These are phyloP conservation scores for Paxillus ammoniavirescens DNA, from an alignment of 768 basidiomycete genomes.

Conservation along the genomic window DNA sequence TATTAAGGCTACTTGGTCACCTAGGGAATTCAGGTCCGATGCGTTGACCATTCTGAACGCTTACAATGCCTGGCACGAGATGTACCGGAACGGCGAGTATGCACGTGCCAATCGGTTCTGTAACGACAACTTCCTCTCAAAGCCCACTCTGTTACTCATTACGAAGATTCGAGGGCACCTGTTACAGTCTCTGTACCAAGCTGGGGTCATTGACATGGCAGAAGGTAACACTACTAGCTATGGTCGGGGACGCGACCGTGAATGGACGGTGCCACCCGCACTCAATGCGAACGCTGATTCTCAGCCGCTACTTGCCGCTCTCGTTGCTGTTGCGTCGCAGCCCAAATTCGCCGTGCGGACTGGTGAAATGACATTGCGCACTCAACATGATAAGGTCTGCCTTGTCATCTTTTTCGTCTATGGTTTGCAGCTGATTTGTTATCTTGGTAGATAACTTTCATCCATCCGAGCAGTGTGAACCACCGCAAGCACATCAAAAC, in stretches of 20 bases:
- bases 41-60: slow-evolving; percentile 75
- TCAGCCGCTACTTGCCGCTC: slow-evolving; percentile 72
- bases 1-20: slow-evolving; percentile 77
- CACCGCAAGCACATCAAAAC: slow-evolving; percentile 49
- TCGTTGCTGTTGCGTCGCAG: slow-evolving; percentile 83
- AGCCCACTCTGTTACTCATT: slow-evolving; percentile 79
- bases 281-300: slow-evolving; percentile 75
- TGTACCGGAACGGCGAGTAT: slow-evolving; percentile 68
- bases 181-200: slow-evolving; percentile 70
- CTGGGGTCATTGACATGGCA: slow-evolving; percentile 81
- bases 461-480: slow-evolving; percentile 89
- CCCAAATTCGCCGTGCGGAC: slow-evolving; percentile 88
- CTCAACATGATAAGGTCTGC: slow-evolving; percentile 79
- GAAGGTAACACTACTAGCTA: slow-evolving; percentile 53
- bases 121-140: slow-evolving; percentile 82
- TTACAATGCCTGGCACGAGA: slow-evolving; percentile 76
- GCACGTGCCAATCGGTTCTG: slow-evolving; percentile 71
- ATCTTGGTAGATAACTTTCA: slow-evolving; percentile 57
- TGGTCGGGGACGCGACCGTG: slow-evolving; percentile 30
- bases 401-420: slow-evolving; percentile 1
- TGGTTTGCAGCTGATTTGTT: slow-evolving; percentile 8
- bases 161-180: slow-evolving; percentile 79
- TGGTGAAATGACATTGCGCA: slow-evolving; percentile 65
- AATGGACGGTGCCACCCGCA: slow-evolving; percentile 54
- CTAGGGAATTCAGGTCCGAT: slow-evolving; percentile 81